Percentiles rank a stretch among this genome's conserved stretches.
Evolutionary conservation across 2,329 filamentous ascomycete species (phyloP).

Genomic region (Helotiales sp.): DNA sequence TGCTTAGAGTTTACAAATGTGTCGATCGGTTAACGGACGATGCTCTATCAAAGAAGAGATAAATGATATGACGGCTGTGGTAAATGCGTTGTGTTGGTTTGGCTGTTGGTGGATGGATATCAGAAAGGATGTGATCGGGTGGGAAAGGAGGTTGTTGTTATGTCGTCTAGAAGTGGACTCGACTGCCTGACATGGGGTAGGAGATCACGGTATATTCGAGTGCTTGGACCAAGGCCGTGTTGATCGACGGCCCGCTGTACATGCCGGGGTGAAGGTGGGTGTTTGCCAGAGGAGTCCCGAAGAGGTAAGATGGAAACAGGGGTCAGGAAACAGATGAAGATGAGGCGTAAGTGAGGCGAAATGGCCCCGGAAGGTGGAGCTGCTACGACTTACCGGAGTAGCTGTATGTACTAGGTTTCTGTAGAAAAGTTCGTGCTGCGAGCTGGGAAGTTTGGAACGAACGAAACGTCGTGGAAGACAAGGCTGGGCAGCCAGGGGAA

Average conservation of each 20-base stretch:
- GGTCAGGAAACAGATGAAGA: conserved; percentile 15
- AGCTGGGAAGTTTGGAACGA: background rate
- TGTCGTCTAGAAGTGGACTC: conserved; percentile 6
- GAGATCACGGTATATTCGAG: conserved; percentile 16
- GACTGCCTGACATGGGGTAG: conserved; percentile 2
- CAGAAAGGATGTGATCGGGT: background rate
- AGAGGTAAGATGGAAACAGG: conserved; percentile 2
- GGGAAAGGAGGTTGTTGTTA: background rate
- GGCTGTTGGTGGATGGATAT: background rate
- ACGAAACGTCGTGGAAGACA: background rate
- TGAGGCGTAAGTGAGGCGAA: background rate
- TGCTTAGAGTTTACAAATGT: background rate
- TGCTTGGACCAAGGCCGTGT: conserved; percentile 24
- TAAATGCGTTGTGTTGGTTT: background rate
- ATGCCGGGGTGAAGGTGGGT: conserved; percentile 22
- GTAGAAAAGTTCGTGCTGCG: background rate
- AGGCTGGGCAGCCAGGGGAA: background rate
- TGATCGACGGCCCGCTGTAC: conserved; percentile 33
- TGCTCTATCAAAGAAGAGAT: background rate
- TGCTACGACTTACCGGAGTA: background rate
- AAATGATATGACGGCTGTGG: background rate
- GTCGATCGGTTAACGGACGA: background rate
- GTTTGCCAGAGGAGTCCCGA: background rate
- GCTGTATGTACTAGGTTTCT: background rate
- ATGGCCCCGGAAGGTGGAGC: background rate